A percentile compares a stretch with the other conserved stretches of the same genome.
Conservation (phyloP, 1,139 yeast genomes). For the Magnusiomyces starmeri region DNA sequence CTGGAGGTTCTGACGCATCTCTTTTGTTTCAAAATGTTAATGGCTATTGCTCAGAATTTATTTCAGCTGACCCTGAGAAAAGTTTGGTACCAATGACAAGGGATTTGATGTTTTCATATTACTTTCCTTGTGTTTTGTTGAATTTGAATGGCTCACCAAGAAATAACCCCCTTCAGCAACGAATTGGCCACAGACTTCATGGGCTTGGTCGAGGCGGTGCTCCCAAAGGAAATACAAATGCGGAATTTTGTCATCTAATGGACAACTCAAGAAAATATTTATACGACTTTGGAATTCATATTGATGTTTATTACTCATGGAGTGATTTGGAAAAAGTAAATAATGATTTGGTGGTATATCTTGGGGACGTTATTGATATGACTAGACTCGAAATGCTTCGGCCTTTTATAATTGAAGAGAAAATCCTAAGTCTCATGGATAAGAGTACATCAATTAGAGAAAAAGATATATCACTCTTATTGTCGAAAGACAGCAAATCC, state of each 20-base stretch:
- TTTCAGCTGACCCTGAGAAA: slow-evolving; percentile 39
- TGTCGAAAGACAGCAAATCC: slow-evolving; percentile 29
- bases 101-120: slow-evolving; percentile 66
- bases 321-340: slow-evolving; percentile 54
- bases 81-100: slow-evolving; percentile 25
- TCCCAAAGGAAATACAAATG: slow-evolving; percentile 46
- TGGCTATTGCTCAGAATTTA: slow-evolving; percentile 70
- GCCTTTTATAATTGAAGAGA: slow-evolving; percentile 55
- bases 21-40: slow-evolving; percentile 81
- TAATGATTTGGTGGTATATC: slow-evolving; percentile 65
- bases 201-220: slow-evolving; percentile 8
- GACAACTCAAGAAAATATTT: slow-evolving; percentile 50
- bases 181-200: background rate
- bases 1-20: slow-evolving; percentile 70
- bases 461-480: slow-evolving; percentile 16
- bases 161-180: slow-evolving; percentile 32
- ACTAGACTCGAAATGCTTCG: slow-evolving; percentile 61
- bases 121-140: slow-evolving; percentile 71
- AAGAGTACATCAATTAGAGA: slow-evolving; percentile 13
- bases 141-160: slow-evolving; percentile 46
- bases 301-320: slow-evolving; percentile 79
- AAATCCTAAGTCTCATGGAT: slow-evolving; percentile 36
- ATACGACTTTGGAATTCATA: slow-evolving; percentile 49
- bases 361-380: slow-evolving; percentile 78
- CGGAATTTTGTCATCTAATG: slow-evolving; percentile 72